phyloP scores from a whole-genome alignment of 192 early-diverging fungal species.

The Martensiomyces pterosporus region DNA sequence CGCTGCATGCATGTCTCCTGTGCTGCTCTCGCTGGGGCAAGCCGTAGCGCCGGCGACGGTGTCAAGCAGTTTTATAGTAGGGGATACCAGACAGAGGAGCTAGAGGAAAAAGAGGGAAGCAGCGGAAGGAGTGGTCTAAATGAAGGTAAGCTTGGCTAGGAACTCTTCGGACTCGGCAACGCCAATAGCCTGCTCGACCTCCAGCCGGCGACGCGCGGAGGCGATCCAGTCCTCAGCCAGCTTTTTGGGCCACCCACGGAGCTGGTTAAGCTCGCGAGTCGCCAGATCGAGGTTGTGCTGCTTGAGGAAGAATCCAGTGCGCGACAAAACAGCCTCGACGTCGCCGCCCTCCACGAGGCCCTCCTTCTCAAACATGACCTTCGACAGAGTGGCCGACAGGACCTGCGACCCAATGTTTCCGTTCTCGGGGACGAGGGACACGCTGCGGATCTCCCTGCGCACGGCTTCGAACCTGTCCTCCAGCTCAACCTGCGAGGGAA shows the following conservation, averaged over 20 bases:
- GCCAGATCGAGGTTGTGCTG: constrained; percentile 81
- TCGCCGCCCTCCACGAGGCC: constrained; percentile 83
- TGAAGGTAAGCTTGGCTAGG: constrained; percentile 37
- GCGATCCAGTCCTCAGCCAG: constrained; percentile 86
- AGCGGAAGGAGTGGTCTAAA: constrained; percentile 6
- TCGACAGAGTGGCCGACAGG: constrained; percentile 65
- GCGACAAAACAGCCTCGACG: constrained; percentile 78
- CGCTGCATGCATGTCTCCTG: too few relatives aligned
- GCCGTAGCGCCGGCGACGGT: too few relatives aligned
- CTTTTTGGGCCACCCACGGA: constrained; percentile 85
- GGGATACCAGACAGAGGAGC: too few relatives aligned
- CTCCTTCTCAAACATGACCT: constrained; percentile 77
- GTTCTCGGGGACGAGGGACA: constrained; percentile 81
- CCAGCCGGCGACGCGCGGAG: constrained; percentile 74
- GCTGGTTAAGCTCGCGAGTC: constrained; percentile 86
- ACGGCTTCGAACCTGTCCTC: constrained; percentile 67
- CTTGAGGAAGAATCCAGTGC: constrained; percentile 69
- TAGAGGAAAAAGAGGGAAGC: neutral
- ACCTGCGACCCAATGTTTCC: constrained; percentile 82
- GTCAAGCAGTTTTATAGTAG: too few relatives aligned
- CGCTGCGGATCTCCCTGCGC: constrained; percentile 63
- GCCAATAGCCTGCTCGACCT: constrained; percentile 83
- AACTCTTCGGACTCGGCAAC: constrained; percentile 55
- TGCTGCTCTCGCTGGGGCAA: too few relatives aligned
- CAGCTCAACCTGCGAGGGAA: constrained; percentile 63